phyloP scores from a whole-genome alignment of 2,329 filamentous ascomycete genomes.

The Epichloe bromicola region DNA sequence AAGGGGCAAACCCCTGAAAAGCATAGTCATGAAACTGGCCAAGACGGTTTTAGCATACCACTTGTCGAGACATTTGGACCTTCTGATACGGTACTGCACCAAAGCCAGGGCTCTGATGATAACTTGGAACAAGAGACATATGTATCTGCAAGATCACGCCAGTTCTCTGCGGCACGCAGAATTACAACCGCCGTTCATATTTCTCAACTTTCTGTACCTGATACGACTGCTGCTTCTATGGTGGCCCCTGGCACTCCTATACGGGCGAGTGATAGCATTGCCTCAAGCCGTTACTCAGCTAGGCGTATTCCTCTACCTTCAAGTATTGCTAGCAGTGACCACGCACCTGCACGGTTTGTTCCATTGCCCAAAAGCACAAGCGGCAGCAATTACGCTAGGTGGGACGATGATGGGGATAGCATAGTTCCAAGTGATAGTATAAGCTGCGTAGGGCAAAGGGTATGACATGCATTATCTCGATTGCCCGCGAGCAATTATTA shows the following conservation, averaged over 20 bases:
- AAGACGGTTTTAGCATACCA: no score
- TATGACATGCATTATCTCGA: background rate
- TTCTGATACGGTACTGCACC: no score
- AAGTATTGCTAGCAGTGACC: constrained; percentile 12
- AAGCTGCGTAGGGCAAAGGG: constrained; percentile 37
- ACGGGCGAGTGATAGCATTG: constrained; percentile 1
- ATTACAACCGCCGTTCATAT: background rate
- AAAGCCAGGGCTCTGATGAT: background rate
- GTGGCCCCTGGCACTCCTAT: background rate
- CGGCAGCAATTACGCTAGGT: constrained; percentile 27
- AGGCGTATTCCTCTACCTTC: constrained; percentile 18
- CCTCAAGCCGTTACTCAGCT: constrained; percentile 1
- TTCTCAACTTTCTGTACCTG: background rate
- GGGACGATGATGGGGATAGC: constrained; percentile 38
- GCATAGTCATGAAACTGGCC: no score
- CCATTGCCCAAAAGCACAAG: constrained; percentile 28
- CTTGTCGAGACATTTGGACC: no score
- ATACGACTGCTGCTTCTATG: background rate
- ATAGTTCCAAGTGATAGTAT: constrained; percentile 50
- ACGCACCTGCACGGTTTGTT: constrained; percentile 20
- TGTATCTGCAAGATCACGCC: background rate
- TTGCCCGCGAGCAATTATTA: no score
- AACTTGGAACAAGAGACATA: background rate
- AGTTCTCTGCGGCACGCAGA: background rate
- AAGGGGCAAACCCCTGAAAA: no score